These are phyloP conservation scores for Podaxis sp. DNA, from an alignment of 768 basidiomycete species.

Conservation along the genomic window DNA sequence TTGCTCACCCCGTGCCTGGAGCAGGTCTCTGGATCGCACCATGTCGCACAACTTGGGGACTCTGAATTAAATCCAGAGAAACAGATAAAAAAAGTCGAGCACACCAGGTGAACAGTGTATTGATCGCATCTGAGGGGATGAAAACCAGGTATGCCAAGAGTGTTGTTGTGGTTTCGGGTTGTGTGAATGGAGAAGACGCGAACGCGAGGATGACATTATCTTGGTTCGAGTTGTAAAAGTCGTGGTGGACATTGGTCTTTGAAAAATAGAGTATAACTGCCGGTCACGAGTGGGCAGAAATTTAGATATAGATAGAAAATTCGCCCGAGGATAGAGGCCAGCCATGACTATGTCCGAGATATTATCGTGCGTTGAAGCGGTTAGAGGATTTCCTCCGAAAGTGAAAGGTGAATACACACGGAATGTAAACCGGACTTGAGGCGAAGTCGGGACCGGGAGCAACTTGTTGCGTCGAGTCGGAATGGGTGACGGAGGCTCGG, in stretches of 20 bases:
- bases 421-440: neutral
- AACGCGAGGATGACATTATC: neutral
- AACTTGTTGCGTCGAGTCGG: neutral
- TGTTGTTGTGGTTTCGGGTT: neutral
- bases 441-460: neutral
- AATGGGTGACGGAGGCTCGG: neutral
- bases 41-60: slow-evolving; percentile 7
- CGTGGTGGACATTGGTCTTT: neutral
- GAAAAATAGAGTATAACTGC: neutral
- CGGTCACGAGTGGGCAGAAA: neutral
- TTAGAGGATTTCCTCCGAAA: neutral
- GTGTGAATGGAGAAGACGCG: neutral
- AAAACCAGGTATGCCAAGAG: neutral
- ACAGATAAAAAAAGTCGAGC: neutral
- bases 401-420: neutral
- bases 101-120: slow-evolving; percentile 5
- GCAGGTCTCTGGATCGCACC: slow-evolving; percentile 13
- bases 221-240: neutral
- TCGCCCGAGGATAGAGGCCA: neutral
- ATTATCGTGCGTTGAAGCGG: neutral
- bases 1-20: slow-evolving; percentile 16
- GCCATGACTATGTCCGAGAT: neutral
- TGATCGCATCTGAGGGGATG: neutral
- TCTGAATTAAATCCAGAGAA: too few relatives aligned
- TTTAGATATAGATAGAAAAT: neutral